Base-by-base conservation (phyloP, 148 eudicot species). In the Rheum nobile region DNA sequence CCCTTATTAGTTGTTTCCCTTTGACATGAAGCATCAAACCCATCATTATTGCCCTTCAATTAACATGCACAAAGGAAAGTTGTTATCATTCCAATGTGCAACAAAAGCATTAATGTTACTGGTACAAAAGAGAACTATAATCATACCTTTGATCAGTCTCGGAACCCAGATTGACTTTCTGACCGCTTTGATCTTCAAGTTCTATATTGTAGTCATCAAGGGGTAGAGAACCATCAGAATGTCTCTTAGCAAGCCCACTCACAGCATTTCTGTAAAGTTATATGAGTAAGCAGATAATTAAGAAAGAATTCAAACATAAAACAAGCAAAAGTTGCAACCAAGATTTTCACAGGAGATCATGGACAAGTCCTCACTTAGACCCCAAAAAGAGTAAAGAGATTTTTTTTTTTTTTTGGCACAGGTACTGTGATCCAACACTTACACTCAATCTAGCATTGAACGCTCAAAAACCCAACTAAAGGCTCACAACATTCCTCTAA, bases 11-110 rank as follows among this genome's bases (percentile, higher is more conserved):
- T 47, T 81, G 80, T 75, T 88, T 95, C 42, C 90, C 97, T 74
- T 86, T 91, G 46, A 90, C 77, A 77, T 95, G 98, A 74, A 95
- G 87, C 97, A 91, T 91, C 42, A 95, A 87, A 61, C 98, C 98
- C 93, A 85, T 91, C 98, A 95, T 95, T 52, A 91, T 81, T 35
- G 97, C 96, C 79, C 97, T 93, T 83, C 43, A 83, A 75, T 77
- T 61, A 65, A 61, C 22, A 74, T 77, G 38, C 19, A 73, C 75
- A 19, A 57, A 35, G 22, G 34, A 28, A 57, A 31, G 32, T 14
- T 31, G 10, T 65, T 24, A 65, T 32, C 21, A 65, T 31, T 28
- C 19, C 8, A 65, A 31, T 14, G 17, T 65, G n/a, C 41, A 29
- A 14, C 38, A 34, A 16, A 34, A 4, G 41, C 70, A 65, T 6